A percentile compares a stretch with the other conserved stretches of the same genome.
Conservation (phyloP, 495 filamentous ascomycete species). For the Penicillium coffeae region DNA sequence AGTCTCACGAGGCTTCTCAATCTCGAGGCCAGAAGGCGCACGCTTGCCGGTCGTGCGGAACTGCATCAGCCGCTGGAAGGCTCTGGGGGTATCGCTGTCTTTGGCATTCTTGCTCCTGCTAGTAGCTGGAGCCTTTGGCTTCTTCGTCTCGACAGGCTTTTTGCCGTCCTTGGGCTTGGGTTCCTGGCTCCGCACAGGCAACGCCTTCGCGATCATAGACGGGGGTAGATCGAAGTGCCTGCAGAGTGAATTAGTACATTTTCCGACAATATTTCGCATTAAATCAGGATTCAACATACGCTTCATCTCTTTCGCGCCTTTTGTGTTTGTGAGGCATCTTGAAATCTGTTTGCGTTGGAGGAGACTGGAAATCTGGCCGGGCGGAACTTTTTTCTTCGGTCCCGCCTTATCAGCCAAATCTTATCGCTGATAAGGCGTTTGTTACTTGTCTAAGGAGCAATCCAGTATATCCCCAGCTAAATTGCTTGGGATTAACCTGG, state of each 20-base stretch:
- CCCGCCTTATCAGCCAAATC: constrained; percentile 16
- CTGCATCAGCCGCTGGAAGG: constrained; percentile 79
- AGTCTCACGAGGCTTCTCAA: constrained; percentile 49
- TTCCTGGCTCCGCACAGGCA: constrained; percentile 53
- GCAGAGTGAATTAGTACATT: background rate
- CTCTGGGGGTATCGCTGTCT: constrained; percentile 78
- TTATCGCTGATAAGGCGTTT: constrained; percentile 1
- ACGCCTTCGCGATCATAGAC: constrained; percentile 60
- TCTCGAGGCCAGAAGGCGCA: constrained; percentile 62
- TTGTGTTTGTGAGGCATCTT: constrained; percentile 88
- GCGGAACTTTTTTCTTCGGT: constrained; percentile 25
- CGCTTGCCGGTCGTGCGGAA: constrained; percentile 52
- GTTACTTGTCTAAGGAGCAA: background rate
- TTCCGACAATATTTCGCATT: too few relatives aligned
- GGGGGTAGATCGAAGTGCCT: constrained; percentile 73
- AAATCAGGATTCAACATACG: too few relatives aligned
- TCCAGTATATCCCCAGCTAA: too few relatives aligned
- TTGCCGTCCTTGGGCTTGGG: constrained; percentile 22
- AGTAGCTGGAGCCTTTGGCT: constrained; percentile 13
- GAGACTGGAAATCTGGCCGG: constrained; percentile 7
- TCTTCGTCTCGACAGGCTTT: constrained; percentile 1
- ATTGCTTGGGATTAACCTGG: too few relatives aligned
- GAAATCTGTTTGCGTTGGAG: constrained; percentile 13
- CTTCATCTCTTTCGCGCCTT: constrained; percentile 47
- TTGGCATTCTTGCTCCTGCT: constrained; percentile 41